Percentiles rank a stretch among this genome's conserved stretches.
These are phyloP conservation scores for Phallus indusiatus DNA, from an alignment of 768 basidiomycete species.

Conservation along the genomic window DNA sequence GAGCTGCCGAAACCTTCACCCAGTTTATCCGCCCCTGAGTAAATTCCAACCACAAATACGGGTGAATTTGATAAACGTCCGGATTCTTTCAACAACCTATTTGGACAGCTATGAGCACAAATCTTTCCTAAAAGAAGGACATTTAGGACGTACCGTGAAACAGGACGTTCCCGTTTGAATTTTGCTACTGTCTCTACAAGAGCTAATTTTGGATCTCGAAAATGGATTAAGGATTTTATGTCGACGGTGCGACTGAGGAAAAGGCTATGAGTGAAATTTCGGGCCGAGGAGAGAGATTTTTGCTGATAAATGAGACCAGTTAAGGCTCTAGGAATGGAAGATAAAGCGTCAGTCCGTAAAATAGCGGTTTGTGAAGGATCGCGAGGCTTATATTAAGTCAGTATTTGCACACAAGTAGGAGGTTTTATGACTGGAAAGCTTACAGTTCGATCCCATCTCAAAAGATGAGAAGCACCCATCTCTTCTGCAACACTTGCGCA, in stretches of 20 bases:
- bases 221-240: conserved; percentile 68
- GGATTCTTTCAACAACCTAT: conserved; percentile 82
- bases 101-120: not conserved
- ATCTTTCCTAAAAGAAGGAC: not conserved
- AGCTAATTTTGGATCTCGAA: conserved; percentile 72
- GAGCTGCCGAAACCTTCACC: conserved; percentile 94
- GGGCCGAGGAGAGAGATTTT: conserved; percentile 75
- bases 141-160: conserved; percentile 46
- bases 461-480: conserved; percentile 66
- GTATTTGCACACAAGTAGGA: not conserved
- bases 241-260: conserved; percentile 85
- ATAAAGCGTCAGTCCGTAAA: conserved; percentile 78
- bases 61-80: conserved; percentile 88
- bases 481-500: conserved; percentile 81
- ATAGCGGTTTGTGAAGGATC: conserved; percentile 40
- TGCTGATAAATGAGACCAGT: conserved; percentile 85
- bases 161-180: conserved; percentile 54
- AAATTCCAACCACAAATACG: conserved; percentile 93
- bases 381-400: conserved; percentile 24
- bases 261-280: conserved; percentile 79
- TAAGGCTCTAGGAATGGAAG: conserved; percentile 78
- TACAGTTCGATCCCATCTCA: conserved; percentile 77
- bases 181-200: conserved; percentile 64
- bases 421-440: conserved; percentile 21
- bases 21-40: conserved; percentile 70